phyloP scores from a whole-genome alignment of 352 stramenopile genomes.

The Phytophthora foliorum region DNA sequence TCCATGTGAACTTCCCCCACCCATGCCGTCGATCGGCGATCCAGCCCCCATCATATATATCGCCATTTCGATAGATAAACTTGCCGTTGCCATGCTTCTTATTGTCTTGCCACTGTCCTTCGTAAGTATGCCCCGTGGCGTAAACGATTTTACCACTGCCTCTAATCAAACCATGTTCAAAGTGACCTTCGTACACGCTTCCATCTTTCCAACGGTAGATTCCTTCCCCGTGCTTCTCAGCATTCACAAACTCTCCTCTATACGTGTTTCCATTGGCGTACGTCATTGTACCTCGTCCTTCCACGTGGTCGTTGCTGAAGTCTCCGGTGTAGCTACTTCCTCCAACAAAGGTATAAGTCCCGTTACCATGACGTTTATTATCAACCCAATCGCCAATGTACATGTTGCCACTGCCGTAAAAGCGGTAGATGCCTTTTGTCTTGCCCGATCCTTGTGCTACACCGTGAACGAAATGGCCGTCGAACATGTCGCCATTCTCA shows the following conservation, averaged over 20 bases:
- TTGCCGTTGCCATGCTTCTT: slow-evolving; percentile 83
- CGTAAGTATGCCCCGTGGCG: slow-evolving; percentile 72
- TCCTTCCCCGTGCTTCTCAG: slow-evolving; percentile 70
- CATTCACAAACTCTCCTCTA: slow-evolving; percentile 69
- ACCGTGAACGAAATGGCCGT: slow-evolving; percentile 70
- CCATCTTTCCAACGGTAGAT: slow-evolving; percentile 83
- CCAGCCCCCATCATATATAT: slow-evolving; percentile 86
- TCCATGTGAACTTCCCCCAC: slow-evolving; percentile 69
- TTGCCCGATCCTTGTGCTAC: slow-evolving; percentile 55
- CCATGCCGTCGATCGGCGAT: slow-evolving; percentile 64
- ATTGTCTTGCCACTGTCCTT: slow-evolving; percentile 71
- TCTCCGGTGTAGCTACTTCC: slow-evolving; percentile 69
- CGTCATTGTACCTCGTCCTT: slow-evolving; percentile 82
- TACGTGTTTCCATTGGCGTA: slow-evolving; percentile 91
- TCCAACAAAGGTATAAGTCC: slow-evolving; percentile 67
- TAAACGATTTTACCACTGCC: slow-evolving; percentile 70
- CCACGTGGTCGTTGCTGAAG: slow-evolving; percentile 68
- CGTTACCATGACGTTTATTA: slow-evolving; percentile 81
- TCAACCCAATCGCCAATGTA: slow-evolving; percentile 74
- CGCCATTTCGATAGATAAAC: slow-evolving; percentile 86
- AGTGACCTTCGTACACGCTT: slow-evolving; percentile 81
- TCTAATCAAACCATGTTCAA: slow-evolving; percentile 71
- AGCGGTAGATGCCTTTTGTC: slow-evolving; percentile 74
- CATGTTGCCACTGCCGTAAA: slow-evolving; percentile 67
- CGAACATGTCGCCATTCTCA: slow-evolving; percentile 82